These are phyloP conservation scores for Lodderomyces oxycetoniae DNA, from an alignment of 1,139 yeast species.

Conservation along the genomic window DNA sequence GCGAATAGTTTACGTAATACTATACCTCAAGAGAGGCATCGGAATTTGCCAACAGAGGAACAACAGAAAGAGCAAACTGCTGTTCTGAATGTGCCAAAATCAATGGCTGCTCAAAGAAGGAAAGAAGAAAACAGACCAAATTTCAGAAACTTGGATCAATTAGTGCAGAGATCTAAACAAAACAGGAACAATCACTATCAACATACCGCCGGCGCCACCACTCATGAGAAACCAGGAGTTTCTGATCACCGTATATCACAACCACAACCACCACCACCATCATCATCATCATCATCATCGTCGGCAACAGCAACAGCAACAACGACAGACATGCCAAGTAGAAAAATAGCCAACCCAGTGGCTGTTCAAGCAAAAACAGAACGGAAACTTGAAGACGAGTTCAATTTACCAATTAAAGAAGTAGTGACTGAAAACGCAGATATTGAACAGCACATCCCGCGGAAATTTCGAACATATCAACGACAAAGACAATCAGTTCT, in stretches of 20 bases:
- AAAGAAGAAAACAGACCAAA: conserved; percentile 23
- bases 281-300: neutral
- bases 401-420: conserved; percentile 1
- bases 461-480: conserved; percentile 2
- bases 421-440: neutral
- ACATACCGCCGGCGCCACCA: neutral
- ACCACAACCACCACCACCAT: conserved; percentile 1
- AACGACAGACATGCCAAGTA: too few relatives aligned
- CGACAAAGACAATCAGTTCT: conserved; percentile 3
- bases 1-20: too few relatives aligned
- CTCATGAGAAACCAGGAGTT: neutral
- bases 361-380: neutral
- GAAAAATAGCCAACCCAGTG: too few relatives aligned
- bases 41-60: too few relatives aligned
- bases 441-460: conserved; percentile 2
- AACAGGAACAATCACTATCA: conserved; percentile 1
- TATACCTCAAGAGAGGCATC: too few relatives aligned
- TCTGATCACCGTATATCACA: neutral
- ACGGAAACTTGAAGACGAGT: neutral
- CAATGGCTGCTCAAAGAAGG: conserved; percentile 2
- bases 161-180: conserved; percentile 16
- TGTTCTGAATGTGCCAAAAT: neutral
- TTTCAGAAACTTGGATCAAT: conserved; percentile 30
- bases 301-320: too few relatives aligned
- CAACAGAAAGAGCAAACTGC: neutral